Conservation (phyloP, 257 asterid species). For the Asclepias syriaca region DNA sequence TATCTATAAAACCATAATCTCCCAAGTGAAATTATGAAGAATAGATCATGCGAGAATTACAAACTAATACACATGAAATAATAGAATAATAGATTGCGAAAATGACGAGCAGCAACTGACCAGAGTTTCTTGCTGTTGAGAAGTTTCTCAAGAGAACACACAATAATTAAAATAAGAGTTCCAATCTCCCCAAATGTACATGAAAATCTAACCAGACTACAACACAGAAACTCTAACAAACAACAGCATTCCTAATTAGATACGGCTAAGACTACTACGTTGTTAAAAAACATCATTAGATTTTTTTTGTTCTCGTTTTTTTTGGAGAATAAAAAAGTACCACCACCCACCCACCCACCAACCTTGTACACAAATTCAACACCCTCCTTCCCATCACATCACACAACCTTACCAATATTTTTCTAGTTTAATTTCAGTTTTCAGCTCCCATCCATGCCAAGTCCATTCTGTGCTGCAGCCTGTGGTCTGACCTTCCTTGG, state of each 20-base stretch:
- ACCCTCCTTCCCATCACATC: neutral
- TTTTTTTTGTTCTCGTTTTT: too few relatives aligned
- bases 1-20: too few relatives aligned
- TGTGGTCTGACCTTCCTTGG: constrained; percentile 68
- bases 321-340: neutral
- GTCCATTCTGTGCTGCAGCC: constrained; percentile 36
- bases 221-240: constrained; percentile 10
- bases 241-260: constrained; percentile 3
- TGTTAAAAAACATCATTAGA: constrained; percentile 16
- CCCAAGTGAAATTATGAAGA: neutral
- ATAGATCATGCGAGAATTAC: neutral
- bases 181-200: constrained; percentile 22
- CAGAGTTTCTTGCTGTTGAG: constrained; percentile 5
- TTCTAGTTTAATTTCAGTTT: constrained; percentile 10
- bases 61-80: neutral
- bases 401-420: neutral
- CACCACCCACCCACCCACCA: too few relatives aligned
- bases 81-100: neutral
- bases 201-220: constrained; percentile 21
- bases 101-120: neutral
- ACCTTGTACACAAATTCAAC: neutral
- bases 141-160: constrained; percentile 12
- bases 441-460: constrained; percentile 19
- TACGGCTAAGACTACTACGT: constrained; percentile 14
- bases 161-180: constrained; percentile 20